Evolutionary conservation across 805 yeast genomes (phyloP), one percentile per base, ranked within the genome.

Genomic region (Ogataea naganishii): DNA sequence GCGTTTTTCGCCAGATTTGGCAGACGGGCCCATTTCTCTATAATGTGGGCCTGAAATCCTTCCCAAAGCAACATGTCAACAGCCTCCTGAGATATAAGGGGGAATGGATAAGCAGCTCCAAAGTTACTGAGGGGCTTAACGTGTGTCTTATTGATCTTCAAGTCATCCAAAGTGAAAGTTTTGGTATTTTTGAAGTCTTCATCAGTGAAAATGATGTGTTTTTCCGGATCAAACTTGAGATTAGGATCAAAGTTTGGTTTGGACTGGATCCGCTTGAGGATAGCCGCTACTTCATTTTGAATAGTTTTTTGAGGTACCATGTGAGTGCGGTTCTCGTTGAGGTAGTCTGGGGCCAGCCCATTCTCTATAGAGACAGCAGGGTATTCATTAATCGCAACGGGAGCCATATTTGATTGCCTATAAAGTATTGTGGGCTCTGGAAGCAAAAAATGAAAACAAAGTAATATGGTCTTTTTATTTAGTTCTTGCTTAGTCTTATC

Each of bases 71-170:
- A 66, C 36, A 74, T 65, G 24, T 63, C 62, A 24, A 71, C 54
- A 1, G 80, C 79, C 39, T 74, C 80, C 24, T 64, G 63, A 1
- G 76, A 66, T 46, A 74, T 66, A 23, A 74, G 48, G 2, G 77
- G 78, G 46, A 74, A 74, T 4, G 80, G 76, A 33, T 62, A 74
- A 21, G 69, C 58, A 14, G 72, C 77, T 20, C 47, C 68, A 32
- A 60, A 48, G 16, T 60, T 53, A 18, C 53, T 45, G 20, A 56
- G 47, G 12, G 57, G 49, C 11, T 48, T 47, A 9, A 48, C 49
- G 32, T 56, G 62, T 2, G 62, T 56, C 41, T 56, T 54, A 13
- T 45, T 37, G 32, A 62, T 60, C 3, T 57, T 53, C 30, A 62
- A 44, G 14, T 60, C 66, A 21, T 41, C 42, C 38, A 62, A 44